Evolutionary conservation across 495 filamentous ascomycete species (phyloP).

Genomic region (Podospora pseudocomata): DNA sequence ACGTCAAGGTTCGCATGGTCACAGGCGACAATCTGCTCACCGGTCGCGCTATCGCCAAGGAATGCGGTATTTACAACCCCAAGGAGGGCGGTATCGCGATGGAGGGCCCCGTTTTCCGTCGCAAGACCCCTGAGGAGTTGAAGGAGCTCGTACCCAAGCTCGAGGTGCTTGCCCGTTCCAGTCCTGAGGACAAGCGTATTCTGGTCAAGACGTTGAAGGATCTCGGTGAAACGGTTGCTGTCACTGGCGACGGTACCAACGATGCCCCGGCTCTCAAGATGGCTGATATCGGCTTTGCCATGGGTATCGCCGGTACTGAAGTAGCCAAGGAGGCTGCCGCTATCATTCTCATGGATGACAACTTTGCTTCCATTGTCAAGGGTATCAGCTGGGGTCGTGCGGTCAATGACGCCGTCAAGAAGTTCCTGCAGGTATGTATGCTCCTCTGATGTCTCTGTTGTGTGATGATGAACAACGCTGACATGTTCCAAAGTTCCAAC

Average conservation of each 20-base stretch:
- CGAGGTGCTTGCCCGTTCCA: constrained; percentile 80
- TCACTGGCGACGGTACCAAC: constrained; percentile 87
- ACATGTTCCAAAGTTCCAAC: constrained; percentile 62
- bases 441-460: too few relatives aligned
- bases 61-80: constrained; percentile 78
- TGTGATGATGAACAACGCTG: constrained; percentile 1
- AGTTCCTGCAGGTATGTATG: constrained; percentile 68
- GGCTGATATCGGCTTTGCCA: constrained; percentile 90
- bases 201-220: constrained; percentile 69
- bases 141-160: constrained; percentile 67
- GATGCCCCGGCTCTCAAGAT: constrained; percentile 83
- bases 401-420: constrained; percentile 88
- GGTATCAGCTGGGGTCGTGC: constrained; percentile 87
- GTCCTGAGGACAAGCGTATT: constrained; percentile 82
- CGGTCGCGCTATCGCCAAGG: constrained; percentile 73
- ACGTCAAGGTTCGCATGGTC: constrained; percentile 85
- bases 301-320: constrained; percentile 87
- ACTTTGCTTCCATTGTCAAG: constrained; percentile 82
- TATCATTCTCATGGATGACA: constrained; percentile 88
- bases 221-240: constrained; percentile 74
- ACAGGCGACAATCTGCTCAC: constrained; percentile 83
- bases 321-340: constrained; percentile 89
- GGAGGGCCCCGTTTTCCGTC: constrained; percentile 82
- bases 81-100: constrained; percentile 71
- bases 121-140: constrained; percentile 65